Evolutionary conservation across 805 yeast species (phyloP).

Genomic region (Candida chauliodis): DNA sequence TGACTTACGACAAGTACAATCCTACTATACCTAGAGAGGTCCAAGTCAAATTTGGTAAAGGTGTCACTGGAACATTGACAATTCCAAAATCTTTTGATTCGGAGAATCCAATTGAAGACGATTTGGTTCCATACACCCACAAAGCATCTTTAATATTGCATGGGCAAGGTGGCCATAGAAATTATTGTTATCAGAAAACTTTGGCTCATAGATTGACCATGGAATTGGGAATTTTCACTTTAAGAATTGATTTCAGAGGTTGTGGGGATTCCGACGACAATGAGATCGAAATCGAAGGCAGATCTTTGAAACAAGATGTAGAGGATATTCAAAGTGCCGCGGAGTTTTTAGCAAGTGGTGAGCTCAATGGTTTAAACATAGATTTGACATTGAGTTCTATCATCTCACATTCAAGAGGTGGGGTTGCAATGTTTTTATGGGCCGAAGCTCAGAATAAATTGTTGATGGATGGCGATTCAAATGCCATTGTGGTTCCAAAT

Average conservation of each 20-base stretch:
- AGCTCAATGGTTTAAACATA: slow-evolving; percentile 34
- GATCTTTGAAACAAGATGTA: slow-evolving; percentile 61
- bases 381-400: slow-evolving; percentile 52
- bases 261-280: slow-evolving; percentile 73
- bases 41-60: slow-evolving; percentile 31
- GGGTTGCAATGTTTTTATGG: slow-evolving; percentile 73
- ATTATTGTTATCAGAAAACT: slow-evolving; percentile 67
- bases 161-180: slow-evolving; percentile 83
- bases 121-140: slow-evolving; percentile 39
- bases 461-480: slow-evolving; percentile 22
- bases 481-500: slow-evolving; percentile 52
- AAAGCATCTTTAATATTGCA: slow-evolving; percentile 66
- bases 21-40: slow-evolving; percentile 29
- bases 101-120: slow-evolving; percentile 20
- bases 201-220: slow-evolving; percentile 60
- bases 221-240: slow-evolving; percentile 57
- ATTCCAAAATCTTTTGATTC: slow-evolving; percentile 31
- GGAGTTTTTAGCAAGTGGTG: slow-evolving; percentile 25
- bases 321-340: slow-evolving; percentile 55
- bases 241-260: slow-evolving; percentile 81
- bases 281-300: slow-evolving; percentile 39
- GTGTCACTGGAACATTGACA: slow-evolving; percentile 36
- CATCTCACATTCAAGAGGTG: slow-evolving; percentile 80
- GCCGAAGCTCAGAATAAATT: slow-evolving; percentile 44
- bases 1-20: slow-evolving; percentile 5